phyloP scores from a whole-genome alignment of 2,329 filamentous ascomycete species.

The Botryotinia convoluta region DNA sequence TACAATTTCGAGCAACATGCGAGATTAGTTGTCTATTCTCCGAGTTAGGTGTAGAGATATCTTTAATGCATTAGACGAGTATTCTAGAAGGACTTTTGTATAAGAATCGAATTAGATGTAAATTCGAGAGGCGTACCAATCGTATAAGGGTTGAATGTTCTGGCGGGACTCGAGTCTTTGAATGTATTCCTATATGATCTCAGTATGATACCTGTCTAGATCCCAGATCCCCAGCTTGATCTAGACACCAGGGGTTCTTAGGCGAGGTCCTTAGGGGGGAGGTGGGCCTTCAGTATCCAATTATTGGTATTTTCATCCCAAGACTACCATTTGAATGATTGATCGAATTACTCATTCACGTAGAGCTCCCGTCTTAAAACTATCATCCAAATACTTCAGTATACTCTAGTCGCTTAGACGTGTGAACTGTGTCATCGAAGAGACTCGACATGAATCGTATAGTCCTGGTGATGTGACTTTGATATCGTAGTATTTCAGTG shows the following conservation, averaged over 20 bases:
- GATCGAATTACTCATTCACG: too few species aligned
- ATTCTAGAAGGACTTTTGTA: background rate
- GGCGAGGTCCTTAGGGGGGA: background rate
- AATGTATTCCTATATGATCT: background rate
- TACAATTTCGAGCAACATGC: background rate
- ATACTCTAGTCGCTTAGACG: background rate
- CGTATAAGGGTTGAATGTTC: background rate
- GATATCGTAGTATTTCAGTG: background rate
- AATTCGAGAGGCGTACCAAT: too few species aligned
- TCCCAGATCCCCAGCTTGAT: background rate
- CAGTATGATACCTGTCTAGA: background rate
- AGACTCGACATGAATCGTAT: background rate
- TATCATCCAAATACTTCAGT: background rate
- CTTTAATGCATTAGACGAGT: background rate
- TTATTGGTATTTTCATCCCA: background rate
- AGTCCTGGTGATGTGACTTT: background rate
- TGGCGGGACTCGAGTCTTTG: too few species aligned
- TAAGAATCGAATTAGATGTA: background rate
- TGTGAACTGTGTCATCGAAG: background rate
- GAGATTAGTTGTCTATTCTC: background rate
- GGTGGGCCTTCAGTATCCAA: background rate
- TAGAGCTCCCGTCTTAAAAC: background rate
- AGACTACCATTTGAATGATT: background rate
- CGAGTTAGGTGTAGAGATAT: background rate
- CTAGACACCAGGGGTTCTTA: background rate